Evolutionary conservation across 768 basidiomycete genomes (phyloP).

Genomic region (Udeniomyces megalosporus): DNA sequence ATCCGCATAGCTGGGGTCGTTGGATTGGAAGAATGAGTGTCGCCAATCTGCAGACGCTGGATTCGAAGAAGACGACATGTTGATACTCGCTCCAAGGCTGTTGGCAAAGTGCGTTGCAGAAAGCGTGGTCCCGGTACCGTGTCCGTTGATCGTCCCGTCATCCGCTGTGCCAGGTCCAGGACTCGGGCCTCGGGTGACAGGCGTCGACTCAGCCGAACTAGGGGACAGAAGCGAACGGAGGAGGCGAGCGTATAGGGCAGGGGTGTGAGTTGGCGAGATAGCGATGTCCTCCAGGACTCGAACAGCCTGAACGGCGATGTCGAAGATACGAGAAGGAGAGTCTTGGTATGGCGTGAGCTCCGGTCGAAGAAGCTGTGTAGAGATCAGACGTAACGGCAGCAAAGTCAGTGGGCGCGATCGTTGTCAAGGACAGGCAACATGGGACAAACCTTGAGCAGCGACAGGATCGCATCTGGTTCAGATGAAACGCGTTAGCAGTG

Average conservation of each 20-base stretch:
- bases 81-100: no score
- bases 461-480: constrained; percentile 38
- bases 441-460: constrained; percentile 62
- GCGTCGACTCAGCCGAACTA: no score
- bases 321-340: constrained; percentile 33
- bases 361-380: constrained; percentile 57
- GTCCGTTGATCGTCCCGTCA: no score
- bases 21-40: no score
- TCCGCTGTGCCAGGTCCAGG: no score
- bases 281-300: constrained; percentile 61
- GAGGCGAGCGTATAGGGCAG: constrained; percentile 73
- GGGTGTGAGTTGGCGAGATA: constrained; percentile 66
- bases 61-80: no score
- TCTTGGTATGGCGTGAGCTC: constrained; percentile 41
- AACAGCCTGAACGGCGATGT: constrained; percentile 63
- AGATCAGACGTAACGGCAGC: constrained; percentile 9
- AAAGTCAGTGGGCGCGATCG: background rate
- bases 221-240: constrained; percentile 45
- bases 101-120: no score
- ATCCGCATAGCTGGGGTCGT: no score
- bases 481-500: background rate
- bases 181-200: no score
- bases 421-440: constrained; percentile 1
- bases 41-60: no score
- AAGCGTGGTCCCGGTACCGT: no score